These are phyloP conservation scores for Ramaria sp. DNA, from an alignment of 768 basidiomycete species.

Conservation along the genomic window DNA sequence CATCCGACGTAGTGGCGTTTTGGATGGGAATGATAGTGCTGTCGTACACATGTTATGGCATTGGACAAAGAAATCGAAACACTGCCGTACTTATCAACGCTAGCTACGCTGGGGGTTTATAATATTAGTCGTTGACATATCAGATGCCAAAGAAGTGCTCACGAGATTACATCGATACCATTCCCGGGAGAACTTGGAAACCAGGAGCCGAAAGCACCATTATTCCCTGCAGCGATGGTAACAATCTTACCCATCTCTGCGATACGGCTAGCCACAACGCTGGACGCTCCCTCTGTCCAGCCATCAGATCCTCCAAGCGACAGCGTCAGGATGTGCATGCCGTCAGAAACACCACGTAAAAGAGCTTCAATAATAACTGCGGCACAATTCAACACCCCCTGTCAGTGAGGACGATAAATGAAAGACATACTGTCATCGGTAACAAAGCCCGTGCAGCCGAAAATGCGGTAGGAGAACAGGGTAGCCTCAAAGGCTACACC, in stretches of 20 bases:
- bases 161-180: slow-evolving; percentile 44
- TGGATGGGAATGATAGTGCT: slow-evolving; percentile 48
- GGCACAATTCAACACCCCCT: slow-evolving; percentile 17
- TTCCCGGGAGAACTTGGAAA: slow-evolving; percentile 43
- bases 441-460: slow-evolving; percentile 44
- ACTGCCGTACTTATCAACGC: slow-evolving; percentile 33
- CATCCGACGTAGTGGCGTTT: slow-evolving; percentile 32
- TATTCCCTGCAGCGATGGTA: slow-evolving; percentile 48
- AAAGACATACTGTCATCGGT: slow-evolving; percentile 37
- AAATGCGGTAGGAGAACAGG: slow-evolving; percentile 44
- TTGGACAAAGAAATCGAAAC: neutral
- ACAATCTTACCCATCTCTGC: slow-evolving; percentile 47
- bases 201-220: slow-evolving; percentile 48
- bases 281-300: slow-evolving; percentile 46
- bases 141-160: slow-evolving; percentile 15
- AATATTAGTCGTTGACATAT: neutral
- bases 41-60: neutral
- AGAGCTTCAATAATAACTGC: slow-evolving; percentile 38
- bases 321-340: slow-evolving; percentile 51
- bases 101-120: slow-evolving; percentile 26
- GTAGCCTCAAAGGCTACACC: slow-evolving; percentile 58
- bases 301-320: slow-evolving; percentile 54
- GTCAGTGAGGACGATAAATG: neutral
- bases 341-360: slow-evolving; percentile 38
- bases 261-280: slow-evolving; percentile 50